phyloP scores from a whole-genome alignment of 2,329 filamentous ascomycete genomes.

The Colletotrichum tabaci region DNA sequence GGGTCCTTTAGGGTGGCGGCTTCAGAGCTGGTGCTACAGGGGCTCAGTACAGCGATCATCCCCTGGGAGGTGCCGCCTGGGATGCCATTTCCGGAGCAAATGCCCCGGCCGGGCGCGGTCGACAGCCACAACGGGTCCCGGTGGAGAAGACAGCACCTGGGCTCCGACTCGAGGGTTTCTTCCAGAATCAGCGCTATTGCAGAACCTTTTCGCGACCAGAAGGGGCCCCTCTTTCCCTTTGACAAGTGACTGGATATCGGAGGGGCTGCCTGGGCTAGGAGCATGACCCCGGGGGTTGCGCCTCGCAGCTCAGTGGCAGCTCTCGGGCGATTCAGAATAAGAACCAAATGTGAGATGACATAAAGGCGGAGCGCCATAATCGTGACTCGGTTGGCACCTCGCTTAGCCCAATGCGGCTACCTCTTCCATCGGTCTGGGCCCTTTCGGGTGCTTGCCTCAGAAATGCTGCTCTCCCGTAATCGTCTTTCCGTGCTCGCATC shows the following conservation, averaged over 20 bases:
- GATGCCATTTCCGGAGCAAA: constrained; percentile 35
- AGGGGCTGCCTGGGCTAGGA: neutral
- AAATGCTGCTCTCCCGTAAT: neutral
- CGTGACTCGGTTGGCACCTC: neutral
- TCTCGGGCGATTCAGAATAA: neutral
- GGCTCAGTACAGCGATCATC: constrained; percentile 24
- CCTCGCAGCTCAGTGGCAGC: neutral
- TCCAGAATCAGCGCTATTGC: neutral
- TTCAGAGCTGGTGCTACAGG: constrained; percentile 24
- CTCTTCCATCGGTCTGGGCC: constrained; percentile 19
- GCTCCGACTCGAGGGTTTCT: neutral
- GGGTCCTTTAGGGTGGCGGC: constrained; percentile 12
- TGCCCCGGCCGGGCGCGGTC: constrained; percentile 27
- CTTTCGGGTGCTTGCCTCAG: neutral
- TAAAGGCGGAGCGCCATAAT: too few relatives aligned
- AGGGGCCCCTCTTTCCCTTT: neutral
- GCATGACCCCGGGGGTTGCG: neutral
- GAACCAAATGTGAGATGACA: neutral
- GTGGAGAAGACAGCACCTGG: neutral
- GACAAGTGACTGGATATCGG: neutral
- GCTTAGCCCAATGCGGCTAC: constrained; percentile 3
- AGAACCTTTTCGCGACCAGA: neutral
- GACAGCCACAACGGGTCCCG: neutral
- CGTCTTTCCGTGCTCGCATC: constrained; percentile 8
- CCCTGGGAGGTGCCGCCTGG: constrained; percentile 15